Conservation (phyloP, 768 basidiomycete genomes). For the Kwoniella dendrophila region DNA sequence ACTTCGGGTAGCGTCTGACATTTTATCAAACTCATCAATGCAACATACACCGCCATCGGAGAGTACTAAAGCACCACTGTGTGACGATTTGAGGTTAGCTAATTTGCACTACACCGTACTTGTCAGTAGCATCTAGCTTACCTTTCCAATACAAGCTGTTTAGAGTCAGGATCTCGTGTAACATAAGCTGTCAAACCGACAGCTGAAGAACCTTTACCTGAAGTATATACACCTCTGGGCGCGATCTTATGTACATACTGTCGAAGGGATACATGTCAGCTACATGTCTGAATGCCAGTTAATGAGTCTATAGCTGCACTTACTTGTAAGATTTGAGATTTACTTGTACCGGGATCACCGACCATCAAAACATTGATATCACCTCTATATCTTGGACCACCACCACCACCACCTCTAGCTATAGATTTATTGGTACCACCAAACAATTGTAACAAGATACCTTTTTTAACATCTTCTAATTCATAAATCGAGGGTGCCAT, state of each 20-base stretch:
- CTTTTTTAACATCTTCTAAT: constrained; percentile 99
- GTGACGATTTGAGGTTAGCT: not conserved
- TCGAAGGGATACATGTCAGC: not conserved
- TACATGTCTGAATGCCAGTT: not conserved
- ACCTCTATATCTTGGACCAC: constrained; percentile 93
- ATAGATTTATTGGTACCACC: constrained; percentile 98
- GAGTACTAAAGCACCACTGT: constrained; percentile 34
- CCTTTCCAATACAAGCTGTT: constrained; percentile 97
- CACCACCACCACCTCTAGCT: constrained; percentile 86
- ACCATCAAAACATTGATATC: constrained; percentile 98
- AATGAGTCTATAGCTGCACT: constrained; percentile 34
- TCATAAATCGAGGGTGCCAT: constrained; percentile 96
- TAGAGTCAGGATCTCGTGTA: constrained; percentile 95
- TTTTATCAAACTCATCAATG: constrained; percentile 87
- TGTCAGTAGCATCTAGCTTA: constrained; percentile 49
- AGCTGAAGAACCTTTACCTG: constrained; percentile 96
- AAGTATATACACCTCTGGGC: constrained; percentile 94
- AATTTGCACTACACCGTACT: not conserved
- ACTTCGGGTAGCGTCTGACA: constrained; percentile 60
- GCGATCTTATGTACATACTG: constrained; percentile 99
- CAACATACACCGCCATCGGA: constrained; percentile 93
- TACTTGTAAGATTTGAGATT: constrained; percentile 93
- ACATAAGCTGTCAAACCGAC: constrained; percentile 99
- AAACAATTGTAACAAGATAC: constrained; percentile 91
- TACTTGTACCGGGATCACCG: constrained; percentile 98